Percentiles rank a stretch among this genome's conserved stretches.
These are phyloP conservation scores for Telfairia occidentalis DNA, from an alignment of 331 rosid species.

Conservation along the genomic window DNA sequence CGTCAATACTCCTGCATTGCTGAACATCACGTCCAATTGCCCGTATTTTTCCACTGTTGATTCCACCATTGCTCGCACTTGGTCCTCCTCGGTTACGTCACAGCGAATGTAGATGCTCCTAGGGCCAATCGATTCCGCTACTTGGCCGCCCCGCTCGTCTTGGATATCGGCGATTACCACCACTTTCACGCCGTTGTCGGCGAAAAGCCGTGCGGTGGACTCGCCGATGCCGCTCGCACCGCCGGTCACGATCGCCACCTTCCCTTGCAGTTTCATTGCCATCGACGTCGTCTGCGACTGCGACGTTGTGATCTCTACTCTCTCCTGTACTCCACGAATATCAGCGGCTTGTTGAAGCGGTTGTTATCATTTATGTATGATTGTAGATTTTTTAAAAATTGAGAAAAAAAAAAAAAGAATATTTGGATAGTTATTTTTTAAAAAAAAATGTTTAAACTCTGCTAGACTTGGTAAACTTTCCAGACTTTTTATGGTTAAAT, in stretches of 20 bases:
- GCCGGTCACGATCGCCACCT: constrained; percentile 31
- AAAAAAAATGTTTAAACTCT: too few species aligned
- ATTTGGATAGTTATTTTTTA: too few species aligned
- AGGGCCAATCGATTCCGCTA: constrained; percentile 37
- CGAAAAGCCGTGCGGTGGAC: constrained; percentile 27
- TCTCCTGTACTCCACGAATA: too few species aligned
- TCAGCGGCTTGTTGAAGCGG: too few species aligned
- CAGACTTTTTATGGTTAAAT: too few species aligned
- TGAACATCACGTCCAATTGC: constrained; percentile 42
- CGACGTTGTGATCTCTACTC: background rate
- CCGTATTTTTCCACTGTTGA: constrained; percentile 26
- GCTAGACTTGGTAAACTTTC: too few species aligned
- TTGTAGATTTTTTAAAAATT: too few species aligned
- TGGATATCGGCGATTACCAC: constrained; percentile 51
- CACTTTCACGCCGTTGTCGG: constrained; percentile 26
- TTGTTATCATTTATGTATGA: too few species aligned
- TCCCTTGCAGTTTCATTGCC: constrained; percentile 11
- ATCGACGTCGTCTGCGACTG: too few species aligned
- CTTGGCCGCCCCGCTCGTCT: constrained; percentile 33
- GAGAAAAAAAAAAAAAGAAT: too few species aligned
- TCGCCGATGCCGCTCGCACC: constrained; percentile 38
- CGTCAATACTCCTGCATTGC: constrained; percentile 35
- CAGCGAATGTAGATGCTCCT: constrained; percentile 36
- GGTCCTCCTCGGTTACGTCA: constrained; percentile 33
- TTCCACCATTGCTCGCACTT: constrained; percentile 28